phyloP scores from a whole-genome alignment of 768 basidiomycete species.

The Lentinula edodes region DNA sequence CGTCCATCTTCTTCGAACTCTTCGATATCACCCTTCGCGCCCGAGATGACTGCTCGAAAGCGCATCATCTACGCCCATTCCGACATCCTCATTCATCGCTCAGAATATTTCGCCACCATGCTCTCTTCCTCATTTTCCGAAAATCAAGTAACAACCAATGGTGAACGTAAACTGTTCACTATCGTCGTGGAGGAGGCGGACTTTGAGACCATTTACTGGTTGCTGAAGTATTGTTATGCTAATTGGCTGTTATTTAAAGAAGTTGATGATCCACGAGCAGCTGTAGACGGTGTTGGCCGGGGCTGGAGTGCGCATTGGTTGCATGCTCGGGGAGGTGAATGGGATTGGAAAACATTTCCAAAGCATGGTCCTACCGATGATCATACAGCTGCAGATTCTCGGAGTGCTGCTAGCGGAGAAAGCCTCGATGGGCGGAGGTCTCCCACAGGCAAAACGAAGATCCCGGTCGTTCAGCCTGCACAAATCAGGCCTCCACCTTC shows the following conservation, averaged over 20 bases:
- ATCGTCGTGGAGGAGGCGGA: slow-evolving; percentile 76
- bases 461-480: neutral
- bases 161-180: slow-evolving; percentile 55
- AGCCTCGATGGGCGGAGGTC: slow-evolving; percentile 30
- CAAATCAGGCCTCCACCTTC: neutral
- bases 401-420: slow-evolving; percentile 50
- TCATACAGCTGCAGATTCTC: slow-evolving; percentile 27
- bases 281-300: slow-evolving; percentile 62
- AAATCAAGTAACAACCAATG: slow-evolving; percentile 25
- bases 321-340: slow-evolving; percentile 39
- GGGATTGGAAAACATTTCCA: slow-evolving; percentile 66
- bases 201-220: slow-evolving; percentile 74
- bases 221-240: slow-evolving; percentile 71
- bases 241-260: slow-evolving; percentile 71
- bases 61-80: slow-evolving; percentile 75
- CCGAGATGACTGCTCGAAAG: slow-evolving; percentile 56
- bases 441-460: neutral
- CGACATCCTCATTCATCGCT: slow-evolving; percentile 67
- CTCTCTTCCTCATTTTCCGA: slow-evolving; percentile 69
- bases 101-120: slow-evolving; percentile 77
- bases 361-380: slow-evolving; percentile 24
- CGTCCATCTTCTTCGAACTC: slow-evolving; percentile 36
- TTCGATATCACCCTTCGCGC: slow-evolving; percentile 27
- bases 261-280: slow-evolving; percentile 59
- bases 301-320: slow-evolving; percentile 63